Percentiles rank a stretch among this genome's conserved stretches.
phyloP scores from a whole-genome alignment of 2,329 filamentous ascomycete genomes.

The Talaromyces sp. region DNA sequence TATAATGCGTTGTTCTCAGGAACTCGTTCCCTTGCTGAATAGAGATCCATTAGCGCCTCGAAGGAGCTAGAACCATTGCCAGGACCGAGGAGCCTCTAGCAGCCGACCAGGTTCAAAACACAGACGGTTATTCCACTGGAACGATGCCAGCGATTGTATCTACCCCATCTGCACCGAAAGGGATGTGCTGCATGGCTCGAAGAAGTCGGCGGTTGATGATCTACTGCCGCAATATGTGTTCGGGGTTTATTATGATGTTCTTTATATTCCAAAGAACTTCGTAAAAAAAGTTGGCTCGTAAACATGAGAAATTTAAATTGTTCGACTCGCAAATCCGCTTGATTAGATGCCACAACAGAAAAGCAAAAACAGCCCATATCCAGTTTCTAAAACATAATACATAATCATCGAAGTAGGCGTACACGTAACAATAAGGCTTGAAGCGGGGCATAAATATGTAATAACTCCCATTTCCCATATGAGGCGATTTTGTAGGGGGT shows the following conservation, averaged over 20 bases:
- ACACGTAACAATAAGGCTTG: not conserved
- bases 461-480: slow-evolving; percentile 2
- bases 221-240: not conserved
- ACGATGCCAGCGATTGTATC: not conserved
- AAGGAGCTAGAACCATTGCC: too few relatives aligned
- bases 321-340: not conserved
- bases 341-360: not conserved
- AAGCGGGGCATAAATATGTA: not conserved
- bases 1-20: not conserved
- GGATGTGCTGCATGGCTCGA: not conserved
- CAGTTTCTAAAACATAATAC: slow-evolving; percentile 10
- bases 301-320: not conserved
- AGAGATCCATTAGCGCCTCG: too few relatives aligned
- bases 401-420: slow-evolving; percentile 10
- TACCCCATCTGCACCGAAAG: not conserved
- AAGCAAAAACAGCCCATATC: slow-evolving; percentile 1
- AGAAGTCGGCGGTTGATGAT: not conserved
- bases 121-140: too few relatives aligned
- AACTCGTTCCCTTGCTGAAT: not conserved
- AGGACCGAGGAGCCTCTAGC: too few relatives aligned
- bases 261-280: too few relatives aligned
- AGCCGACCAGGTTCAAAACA: not conserved
- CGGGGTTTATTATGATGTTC: not conserved
- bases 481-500: not conserved
- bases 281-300: too few relatives aligned